Conservation (phyloP, 495 filamentous ascomycete species). For the Penicillium odoratum region DNA sequence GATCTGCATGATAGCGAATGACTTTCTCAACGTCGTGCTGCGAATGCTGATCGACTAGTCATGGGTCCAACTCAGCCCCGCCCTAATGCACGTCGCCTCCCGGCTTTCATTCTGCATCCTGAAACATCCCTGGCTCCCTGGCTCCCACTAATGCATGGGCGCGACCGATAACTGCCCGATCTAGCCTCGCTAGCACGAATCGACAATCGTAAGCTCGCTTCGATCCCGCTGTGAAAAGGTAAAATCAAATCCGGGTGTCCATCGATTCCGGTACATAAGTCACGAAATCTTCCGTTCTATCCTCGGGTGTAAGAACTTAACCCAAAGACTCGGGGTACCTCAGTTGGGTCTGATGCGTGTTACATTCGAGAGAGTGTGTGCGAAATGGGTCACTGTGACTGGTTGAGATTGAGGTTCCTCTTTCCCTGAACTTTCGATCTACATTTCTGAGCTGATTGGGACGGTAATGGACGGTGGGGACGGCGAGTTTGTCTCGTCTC, state of each 20-base stretch:
- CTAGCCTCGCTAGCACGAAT: neutral
- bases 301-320: constrained; percentile 20
- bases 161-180: constrained; percentile 6
- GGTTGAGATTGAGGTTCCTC: neutral
- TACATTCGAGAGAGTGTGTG: constrained; percentile 14
- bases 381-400: constrained; percentile 9
- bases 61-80: constrained; percentile 17
- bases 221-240: neutral
- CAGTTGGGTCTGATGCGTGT: constrained; percentile 4
- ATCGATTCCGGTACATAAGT: neutral
- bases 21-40: neutral
- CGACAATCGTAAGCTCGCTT: neutral
- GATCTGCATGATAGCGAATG: constrained; percentile 10
- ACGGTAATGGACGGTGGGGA: neutral
- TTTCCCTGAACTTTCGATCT: constrained; percentile 3
- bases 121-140: constrained; percentile 22
- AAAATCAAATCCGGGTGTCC: neutral
- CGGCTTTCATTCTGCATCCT: constrained; percentile 11
- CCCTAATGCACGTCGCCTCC: constrained; percentile 5
- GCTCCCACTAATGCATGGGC: constrained; percentile 17
- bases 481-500: constrained; percentile 1
- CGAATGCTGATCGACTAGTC: constrained; percentile 14
- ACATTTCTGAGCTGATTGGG: constrained; percentile 5
- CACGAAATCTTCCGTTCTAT: constrained; percentile 12
- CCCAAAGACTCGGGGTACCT: constrained; percentile 9